phyloP scores from a whole-genome alignment of 208 protist genomes.

The Strigomonas culicis region DNA sequence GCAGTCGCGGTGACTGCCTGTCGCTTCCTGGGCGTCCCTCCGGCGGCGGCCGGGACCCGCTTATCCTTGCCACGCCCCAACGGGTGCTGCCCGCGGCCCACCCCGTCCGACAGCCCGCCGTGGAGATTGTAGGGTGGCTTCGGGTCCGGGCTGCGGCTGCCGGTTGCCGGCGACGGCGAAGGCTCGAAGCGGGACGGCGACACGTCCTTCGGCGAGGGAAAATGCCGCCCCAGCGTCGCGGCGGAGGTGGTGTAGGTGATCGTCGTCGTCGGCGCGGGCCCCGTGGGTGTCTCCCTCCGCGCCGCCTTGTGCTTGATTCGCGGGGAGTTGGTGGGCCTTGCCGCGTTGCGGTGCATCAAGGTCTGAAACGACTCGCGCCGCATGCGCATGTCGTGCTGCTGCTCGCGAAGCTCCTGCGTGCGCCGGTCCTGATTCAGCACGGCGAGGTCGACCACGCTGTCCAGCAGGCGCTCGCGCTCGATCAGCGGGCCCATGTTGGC shows the following conservation, averaged over 20 bases:
- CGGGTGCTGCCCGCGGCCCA: too few species aligned
- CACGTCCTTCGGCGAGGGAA: too few species aligned
- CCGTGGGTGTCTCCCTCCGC: neutral
- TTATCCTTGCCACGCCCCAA: too few species aligned
- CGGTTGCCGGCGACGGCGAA: neutral
- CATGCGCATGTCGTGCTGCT: neutral
- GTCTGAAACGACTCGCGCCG: conserved; percentile 1
- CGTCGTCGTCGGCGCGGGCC: too few species aligned
- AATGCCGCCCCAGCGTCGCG: too few species aligned
- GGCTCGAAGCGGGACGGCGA: too few species aligned
- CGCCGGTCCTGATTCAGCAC: neutral
- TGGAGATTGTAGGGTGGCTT: neutral
- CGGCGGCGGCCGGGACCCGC: too few species aligned
- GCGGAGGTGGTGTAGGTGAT: too few species aligned
- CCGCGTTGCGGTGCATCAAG: conserved; percentile 4
- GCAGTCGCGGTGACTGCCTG: too few species aligned
- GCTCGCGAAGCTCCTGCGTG: neutral
- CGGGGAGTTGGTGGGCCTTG: neutral
- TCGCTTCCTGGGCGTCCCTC: too few species aligned
- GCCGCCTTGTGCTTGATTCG: neutral
- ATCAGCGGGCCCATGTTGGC: neutral
- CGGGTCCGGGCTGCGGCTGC: conserved; percentile 1
- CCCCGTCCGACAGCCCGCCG: neutral
- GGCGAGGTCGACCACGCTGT: conserved; percentile 5
- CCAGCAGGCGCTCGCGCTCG: neutral